Evolutionary conservation across 306 rosid species (phyloP), one percentile per base, ranked within the genome.

Genomic region (Erythrophleum fordii): DNA sequence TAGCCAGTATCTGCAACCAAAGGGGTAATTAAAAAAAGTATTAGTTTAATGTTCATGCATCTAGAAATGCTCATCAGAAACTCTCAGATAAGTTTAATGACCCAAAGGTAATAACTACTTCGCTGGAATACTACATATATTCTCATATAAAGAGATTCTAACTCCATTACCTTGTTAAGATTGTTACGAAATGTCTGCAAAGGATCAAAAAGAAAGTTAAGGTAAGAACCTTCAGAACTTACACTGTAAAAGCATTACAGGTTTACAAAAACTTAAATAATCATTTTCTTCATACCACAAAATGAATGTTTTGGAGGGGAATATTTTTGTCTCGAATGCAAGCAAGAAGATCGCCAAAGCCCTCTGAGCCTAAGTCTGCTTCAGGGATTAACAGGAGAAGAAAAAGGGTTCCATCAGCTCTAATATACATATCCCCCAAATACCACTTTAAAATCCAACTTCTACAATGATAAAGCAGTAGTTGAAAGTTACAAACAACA

Each of bases 121-220:
- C 17, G 23, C 56, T 56, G 5, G 35, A 79, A 46, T n/a, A 25
- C 28, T 55, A 34, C 65, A 69, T 17, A 60, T 41, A 48, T 60
- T 61, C 58, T 39, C 20, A 70, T 28, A 39, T 22, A 41, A 22
- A 5, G 68, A 41, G 51, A 64, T 59, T 75, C 52, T 28, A 53
- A 69, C 52, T 41, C 20, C 69, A 55, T 80, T 91, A 95, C 99
- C 98, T 95, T 95, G 84, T 95, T 91, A 29, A 95, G 96, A 81
- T 95, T 95, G 90, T 93, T 95, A 13, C 97, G 97, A 83, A 49
- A 93, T 52, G 99, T 95, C 99, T 95, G 97, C 82, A 81, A 79
- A 58, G 22, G 48, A 78, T 58, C 26, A 72, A 78, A 82, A 35
- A 68, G 26, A 80, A 69, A 68, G 59, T 59, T 64, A 66, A 52